Conservation (phyloP, 2,329 filamentous ascomycete genomes). For the Canariomyces notabilis region DNA sequence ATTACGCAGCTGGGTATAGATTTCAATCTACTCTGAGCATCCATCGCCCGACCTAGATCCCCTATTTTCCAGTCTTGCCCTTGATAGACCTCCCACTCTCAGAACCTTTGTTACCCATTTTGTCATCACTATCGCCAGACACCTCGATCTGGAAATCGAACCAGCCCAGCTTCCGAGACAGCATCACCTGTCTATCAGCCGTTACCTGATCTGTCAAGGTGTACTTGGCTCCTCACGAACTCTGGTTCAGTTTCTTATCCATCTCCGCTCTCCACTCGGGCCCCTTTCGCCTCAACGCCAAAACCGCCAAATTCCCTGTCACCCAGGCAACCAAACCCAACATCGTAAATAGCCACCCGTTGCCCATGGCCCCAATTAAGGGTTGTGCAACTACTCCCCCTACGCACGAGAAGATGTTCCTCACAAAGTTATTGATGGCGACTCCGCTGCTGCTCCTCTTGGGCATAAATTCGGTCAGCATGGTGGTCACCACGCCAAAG, state of each 20-base stretch:
- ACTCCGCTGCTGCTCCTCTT: conserved; percentile 65
- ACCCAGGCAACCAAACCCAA: conserved; percentile 49
- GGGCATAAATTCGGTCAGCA: conserved; percentile 82
- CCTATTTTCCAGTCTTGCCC: too few species aligned
- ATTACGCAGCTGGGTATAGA: too few species aligned
- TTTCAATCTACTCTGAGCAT: too few species aligned
- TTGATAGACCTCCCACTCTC: not conserved
- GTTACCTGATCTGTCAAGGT: not conserved
- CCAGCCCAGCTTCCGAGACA: too few species aligned
- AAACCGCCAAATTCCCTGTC: conserved; percentile 54
- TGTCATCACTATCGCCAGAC: too few species aligned
- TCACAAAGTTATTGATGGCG: conserved; percentile 74
- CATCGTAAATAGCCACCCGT: conserved; percentile 70
- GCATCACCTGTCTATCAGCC: too few species aligned
- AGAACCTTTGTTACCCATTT: too few species aligned
- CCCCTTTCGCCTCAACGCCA: conserved; percentile 55
- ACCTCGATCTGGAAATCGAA: too few species aligned
- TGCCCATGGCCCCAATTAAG: conserved; percentile 64
- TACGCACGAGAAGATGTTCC: conserved; percentile 72
- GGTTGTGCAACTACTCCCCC: conserved; percentile 66
- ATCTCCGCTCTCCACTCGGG: conserved; percentile 59
- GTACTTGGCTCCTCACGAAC: not conserved
- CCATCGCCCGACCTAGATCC: too few species aligned
- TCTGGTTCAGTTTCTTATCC: conserved; percentile 43
- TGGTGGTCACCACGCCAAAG: conserved; percentile 68